Evolutionary conservation across 2,329 filamentous ascomycete species (phyloP).

Genomic region (Sclerotinia glacialis): DNA sequence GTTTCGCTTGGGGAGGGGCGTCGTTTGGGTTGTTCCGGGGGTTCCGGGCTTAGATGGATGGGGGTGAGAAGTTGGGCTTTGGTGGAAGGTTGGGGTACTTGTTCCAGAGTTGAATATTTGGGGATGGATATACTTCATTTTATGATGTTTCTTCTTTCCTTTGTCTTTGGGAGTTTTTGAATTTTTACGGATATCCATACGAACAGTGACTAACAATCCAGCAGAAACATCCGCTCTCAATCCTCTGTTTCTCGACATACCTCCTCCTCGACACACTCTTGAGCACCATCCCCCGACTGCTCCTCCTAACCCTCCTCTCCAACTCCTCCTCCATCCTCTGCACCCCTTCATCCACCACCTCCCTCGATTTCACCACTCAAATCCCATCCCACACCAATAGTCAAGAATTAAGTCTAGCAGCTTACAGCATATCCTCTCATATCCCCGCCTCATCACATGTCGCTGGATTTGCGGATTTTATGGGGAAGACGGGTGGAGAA

Average conservation of each 20-base stretch:
- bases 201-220: conserved; percentile 29
- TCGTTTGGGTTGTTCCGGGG: no score
- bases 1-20: no score
- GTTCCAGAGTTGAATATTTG: not conserved
- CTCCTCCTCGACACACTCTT: conserved; percentile 38
- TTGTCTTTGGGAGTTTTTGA: conserved; percentile 2
- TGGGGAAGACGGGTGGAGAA: conserved; percentile 7
- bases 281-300: conserved; percentile 35
- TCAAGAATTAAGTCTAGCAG: not conserved
- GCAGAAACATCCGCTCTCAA: conserved; percentile 21
- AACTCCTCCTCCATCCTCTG: conserved; percentile 2
- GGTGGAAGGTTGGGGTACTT: not conserved
- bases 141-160: not conserved
- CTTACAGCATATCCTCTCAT: not conserved
- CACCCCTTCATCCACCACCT: not conserved
- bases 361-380: conserved; percentile 2
- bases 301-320: conserved; percentile 19
- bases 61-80: not conserved
- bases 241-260: conserved; percentile 38
- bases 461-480: conserved; percentile 29
- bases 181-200: not conserved
- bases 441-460: conserved; percentile 23
- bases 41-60: no score
- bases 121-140: no score
- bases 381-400: not conserved